These are phyloP conservation scores for Sporothrix inflata DNA, from an alignment of 2,329 filamentous ascomycete species.

Conservation along the genomic window DNA sequence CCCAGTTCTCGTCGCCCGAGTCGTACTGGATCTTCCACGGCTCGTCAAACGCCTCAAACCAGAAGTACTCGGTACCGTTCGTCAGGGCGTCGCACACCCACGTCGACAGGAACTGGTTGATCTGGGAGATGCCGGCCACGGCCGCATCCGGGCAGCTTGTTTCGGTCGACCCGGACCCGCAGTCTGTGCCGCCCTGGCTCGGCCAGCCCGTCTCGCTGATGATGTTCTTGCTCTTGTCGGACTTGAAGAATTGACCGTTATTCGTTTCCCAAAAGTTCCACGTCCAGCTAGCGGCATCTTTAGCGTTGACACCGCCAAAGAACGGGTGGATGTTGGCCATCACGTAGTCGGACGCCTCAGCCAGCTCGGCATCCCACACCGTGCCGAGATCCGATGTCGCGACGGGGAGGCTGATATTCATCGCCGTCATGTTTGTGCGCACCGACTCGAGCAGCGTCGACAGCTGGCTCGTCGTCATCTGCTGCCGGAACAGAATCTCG, in stretches of 20 bases:
- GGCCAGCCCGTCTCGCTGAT: slow-evolving; percentile 96
- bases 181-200: slow-evolving; percentile 76
- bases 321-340: slow-evolving; percentile 98
- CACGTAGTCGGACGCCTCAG: slow-evolving; percentile 75
- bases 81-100: slow-evolving; percentile 81
- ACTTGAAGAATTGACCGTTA: slow-evolving; percentile 67
- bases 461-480: slow-evolving; percentile 69
- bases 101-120: slow-evolving; percentile 83
- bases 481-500: slow-evolving; percentile 75
- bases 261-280: slow-evolving; percentile 77
- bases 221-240: slow-evolving; percentile 68
- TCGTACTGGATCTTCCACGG: slow-evolving; percentile 88
- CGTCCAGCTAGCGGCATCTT: slow-evolving; percentile 77
- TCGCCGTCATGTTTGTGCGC: slow-evolving; percentile 69
- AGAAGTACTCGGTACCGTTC: slow-evolving; percentile 92
- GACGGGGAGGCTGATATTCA: slow-evolving; percentile 71
- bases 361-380: slow-evolving; percentile 76
- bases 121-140: slow-evolving; percentile 75
- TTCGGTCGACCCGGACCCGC: slow-evolving; percentile 56
- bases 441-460: slow-evolving; percentile 68
- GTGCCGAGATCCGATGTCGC: slow-evolving; percentile 89
- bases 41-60: slow-evolving; percentile 97
- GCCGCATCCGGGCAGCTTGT: slow-evolving; percentile 65
- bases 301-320: slow-evolving; percentile 76
- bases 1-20: slow-evolving; percentile 72